Conservation (phyloP, 1,284 basidiomycete genomes). For the Naganishia liquefaciens region DNA sequence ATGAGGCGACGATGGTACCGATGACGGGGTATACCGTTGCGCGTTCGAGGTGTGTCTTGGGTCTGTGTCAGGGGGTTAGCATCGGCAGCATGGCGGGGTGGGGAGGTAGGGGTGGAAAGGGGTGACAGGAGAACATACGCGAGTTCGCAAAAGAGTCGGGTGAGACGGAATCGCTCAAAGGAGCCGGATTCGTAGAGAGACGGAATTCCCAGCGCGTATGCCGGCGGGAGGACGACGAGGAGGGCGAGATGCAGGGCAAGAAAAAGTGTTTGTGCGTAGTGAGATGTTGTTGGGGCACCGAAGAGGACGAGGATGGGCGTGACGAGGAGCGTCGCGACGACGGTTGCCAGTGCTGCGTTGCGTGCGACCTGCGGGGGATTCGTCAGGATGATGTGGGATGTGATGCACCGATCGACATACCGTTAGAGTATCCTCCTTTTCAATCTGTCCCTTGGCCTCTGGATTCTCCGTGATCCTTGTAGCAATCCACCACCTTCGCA, state of each 20-base stretch:
- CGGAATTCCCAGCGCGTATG: slow-evolving; percentile 70
- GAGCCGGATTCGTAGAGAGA: slow-evolving; percentile 45
- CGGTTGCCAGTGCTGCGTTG: slow-evolving; percentile 62
- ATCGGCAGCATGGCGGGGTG: background rate
- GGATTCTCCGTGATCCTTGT: slow-evolving; percentile 4
- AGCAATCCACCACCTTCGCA: slow-evolving; percentile 60
- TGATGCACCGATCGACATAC: slow-evolving; percentile 48
- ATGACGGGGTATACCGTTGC: slow-evolving; percentile 74
- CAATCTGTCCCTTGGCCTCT: slow-evolving; percentile 2
- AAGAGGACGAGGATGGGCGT: slow-evolving; percentile 65
- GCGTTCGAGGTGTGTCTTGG: slow-evolving; percentile 68
- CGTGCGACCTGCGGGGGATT: slow-evolving; percentile 9
- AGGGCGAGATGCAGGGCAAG: slow-evolving; percentile 69
- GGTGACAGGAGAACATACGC: slow-evolving; percentile 62
- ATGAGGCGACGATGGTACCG: slow-evolving; percentile 72
- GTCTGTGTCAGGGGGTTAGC: slow-evolving; percentile 54
- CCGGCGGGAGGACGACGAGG: slow-evolving; percentile 67
- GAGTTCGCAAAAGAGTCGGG: slow-evolving; percentile 73
- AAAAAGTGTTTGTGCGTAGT: slow-evolving; percentile 60
- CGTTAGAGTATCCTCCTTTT: slow-evolving; percentile 45
- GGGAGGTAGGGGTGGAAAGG: background rate
- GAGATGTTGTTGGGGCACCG: slow-evolving; percentile 68
- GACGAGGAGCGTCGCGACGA: slow-evolving; percentile 58
- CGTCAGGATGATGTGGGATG: slow-evolving; percentile 36
- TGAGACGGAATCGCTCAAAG: slow-evolving; percentile 59